These are phyloP conservation scores for Citrus inodora DNA, from an alignment of 345 rosid species.

Conservation along the genomic window DNA sequence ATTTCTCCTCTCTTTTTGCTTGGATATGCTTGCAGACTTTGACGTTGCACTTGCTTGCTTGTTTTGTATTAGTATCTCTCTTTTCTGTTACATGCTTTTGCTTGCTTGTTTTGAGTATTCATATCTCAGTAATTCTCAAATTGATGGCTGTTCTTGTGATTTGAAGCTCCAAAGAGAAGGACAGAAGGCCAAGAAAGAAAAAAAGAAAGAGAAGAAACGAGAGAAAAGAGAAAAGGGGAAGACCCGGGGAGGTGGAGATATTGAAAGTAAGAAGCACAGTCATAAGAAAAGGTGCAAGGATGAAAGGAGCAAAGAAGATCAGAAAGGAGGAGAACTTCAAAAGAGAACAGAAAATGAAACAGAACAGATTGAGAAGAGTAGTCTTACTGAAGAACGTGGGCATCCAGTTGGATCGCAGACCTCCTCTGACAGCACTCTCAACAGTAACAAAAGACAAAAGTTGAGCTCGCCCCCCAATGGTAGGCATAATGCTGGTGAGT, in stretches of 20 bases:
- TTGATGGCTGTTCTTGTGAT: conserved; percentile 23
- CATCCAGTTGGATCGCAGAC: conserved; percentile 39
- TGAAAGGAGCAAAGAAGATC: conserved; percentile 24
- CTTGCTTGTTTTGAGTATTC: neutral
- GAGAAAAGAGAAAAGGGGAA: conserved; percentile 32
- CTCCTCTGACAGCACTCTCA: conserved; percentile 42
- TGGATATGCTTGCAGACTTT: neutral
- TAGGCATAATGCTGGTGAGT: conserved; percentile 65
- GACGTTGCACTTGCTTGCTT: neutral
- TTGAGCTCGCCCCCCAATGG: conserved; percentile 31
- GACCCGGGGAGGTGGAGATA: conserved; percentile 10
- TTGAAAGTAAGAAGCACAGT: conserved; percentile 28
- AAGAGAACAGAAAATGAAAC: conserved; percentile 29
- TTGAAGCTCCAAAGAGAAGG: conserved; percentile 37
- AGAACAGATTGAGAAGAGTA: conserved; percentile 52
- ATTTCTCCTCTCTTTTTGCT: neutral
- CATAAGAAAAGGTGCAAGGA: conserved; percentile 39
- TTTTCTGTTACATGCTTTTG: neutral
- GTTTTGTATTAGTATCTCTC: neutral
- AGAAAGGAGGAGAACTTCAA: conserved; percentile 27
- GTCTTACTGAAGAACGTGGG: conserved; percentile 56
- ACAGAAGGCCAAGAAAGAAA: conserved; percentile 28
- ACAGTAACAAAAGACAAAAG: conserved; percentile 40
- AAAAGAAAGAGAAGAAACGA: conserved; percentile 23
- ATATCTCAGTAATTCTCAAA: conserved; percentile 1